A percentile compares a stretch with the other conserved stretches of the same genome.
These are phyloP conservation scores for Kwoniella pini DNA, from an alignment of 768 basidiomycete species.

Conservation along the genomic window DNA sequence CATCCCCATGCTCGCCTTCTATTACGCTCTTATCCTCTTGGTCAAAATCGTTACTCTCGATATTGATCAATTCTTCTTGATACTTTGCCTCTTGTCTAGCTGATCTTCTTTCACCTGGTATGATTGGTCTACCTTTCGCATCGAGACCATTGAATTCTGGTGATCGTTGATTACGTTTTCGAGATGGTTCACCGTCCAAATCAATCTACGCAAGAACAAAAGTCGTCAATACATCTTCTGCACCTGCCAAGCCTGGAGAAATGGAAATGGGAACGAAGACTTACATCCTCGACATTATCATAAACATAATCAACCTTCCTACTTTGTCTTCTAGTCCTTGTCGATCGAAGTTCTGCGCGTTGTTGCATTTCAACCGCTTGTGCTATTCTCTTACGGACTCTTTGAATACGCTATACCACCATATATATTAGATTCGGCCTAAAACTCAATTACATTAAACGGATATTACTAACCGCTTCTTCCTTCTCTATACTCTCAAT, in stretches of 20 bases:
- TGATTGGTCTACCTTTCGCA: slow-evolving; percentile 17
- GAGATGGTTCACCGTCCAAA: slow-evolving; percentile 13
- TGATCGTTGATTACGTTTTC: not conserved
- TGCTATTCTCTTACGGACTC: slow-evolving; percentile 32
- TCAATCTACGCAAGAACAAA: slow-evolving; percentile 5
- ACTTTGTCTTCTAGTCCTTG: slow-evolving; percentile 37
- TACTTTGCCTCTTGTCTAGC: slow-evolving; percentile 15
- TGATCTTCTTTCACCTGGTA: slow-evolving; percentile 43
- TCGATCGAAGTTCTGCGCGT: slow-evolving; percentile 36
- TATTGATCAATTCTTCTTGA: not conserved
- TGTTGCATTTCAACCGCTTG: slow-evolving; percentile 28
- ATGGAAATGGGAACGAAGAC: slow-evolving; percentile 6
- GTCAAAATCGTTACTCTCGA: not conserved
- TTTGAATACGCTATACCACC: slow-evolving; percentile 32
- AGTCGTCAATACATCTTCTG: too few relatives aligned
- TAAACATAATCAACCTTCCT: slow-evolving; percentile 41
- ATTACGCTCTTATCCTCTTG: not conserved
- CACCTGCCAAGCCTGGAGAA: too few relatives aligned
- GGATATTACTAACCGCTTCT: slow-evolving; percentile 34
- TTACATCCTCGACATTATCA: slow-evolving; percentile 27
- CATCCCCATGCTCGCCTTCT: too few relatives aligned
- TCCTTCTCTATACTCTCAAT: slow-evolving; percentile 43
- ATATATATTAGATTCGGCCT: not conserved
- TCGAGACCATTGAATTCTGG: slow-evolving; percentile 11
- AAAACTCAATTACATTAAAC: not conserved